These are phyloP conservation scores for Monosporascus sp. DNA, from an alignment of 2,329 filamentous ascomycete species.

Conservation along the genomic window DNA sequence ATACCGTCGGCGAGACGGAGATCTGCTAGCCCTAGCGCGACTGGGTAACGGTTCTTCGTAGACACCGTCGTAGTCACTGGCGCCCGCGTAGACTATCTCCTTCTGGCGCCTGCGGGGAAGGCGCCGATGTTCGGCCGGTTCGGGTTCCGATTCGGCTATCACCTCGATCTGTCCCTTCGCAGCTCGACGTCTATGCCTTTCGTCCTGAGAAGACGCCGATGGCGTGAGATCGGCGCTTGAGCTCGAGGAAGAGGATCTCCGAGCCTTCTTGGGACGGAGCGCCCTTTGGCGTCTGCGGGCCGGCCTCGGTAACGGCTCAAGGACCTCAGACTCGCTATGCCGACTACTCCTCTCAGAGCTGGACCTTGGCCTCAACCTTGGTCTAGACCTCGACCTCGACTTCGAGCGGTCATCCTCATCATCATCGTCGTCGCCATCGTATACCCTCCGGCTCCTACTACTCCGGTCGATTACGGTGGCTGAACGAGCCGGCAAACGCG, in stretches of 20 bases:
- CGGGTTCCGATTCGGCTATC: conserved; percentile 12
- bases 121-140: conserved; percentile 9
- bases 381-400: conserved; percentile 17
- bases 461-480: conserved; percentile 17
- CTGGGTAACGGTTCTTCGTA: conserved; percentile 9
- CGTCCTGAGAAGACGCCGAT: conserved; percentile 29
- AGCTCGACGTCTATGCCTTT: conserved; percentile 19
- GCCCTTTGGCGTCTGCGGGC: conserved; percentile 33
- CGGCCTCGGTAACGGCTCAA: conserved; percentile 27
- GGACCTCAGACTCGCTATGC: conserved; percentile 7
- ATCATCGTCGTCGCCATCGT: conserved; percentile 19
- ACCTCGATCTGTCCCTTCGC: conserved; percentile 16
- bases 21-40: conserved; percentile 6
- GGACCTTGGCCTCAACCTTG: conserved; percentile 16
- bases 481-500: conserved; percentile 19
- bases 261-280: conserved; percentile 30
- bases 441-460: conserved; percentile 17
- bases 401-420: conserved; percentile 20
- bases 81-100: conserved; percentile 9
- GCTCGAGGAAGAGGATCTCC: conserved; percentile 30
- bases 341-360: conserved; percentile 8
- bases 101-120: conserved; percentile 8
- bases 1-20: conserved; percentile 14
- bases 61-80: conserved; percentile 7
- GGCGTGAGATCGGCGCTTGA: conserved; percentile 35